phyloP scores from a whole-genome alignment of 306 rosid genomes.

The Calophaca sinica region DNA sequence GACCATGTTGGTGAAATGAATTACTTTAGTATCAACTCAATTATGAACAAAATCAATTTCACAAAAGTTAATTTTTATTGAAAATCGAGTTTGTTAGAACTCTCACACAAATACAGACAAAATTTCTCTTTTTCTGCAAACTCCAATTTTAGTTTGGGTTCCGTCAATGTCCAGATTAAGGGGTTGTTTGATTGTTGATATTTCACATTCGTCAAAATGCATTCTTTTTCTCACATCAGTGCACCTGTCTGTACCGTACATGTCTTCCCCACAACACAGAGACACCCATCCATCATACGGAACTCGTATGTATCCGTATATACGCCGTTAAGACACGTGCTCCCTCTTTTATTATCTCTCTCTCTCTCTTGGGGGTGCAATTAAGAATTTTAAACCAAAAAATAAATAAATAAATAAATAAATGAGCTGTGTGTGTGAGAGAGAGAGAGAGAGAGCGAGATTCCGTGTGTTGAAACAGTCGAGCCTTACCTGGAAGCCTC shows the following conservation, averaged over 20 bases:
- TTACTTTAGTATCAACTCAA: no score
- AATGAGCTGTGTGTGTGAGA: conserved; percentile 59
- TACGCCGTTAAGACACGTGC: conserved; percentile 48
- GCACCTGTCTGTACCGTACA: background rate
- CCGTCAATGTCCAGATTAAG: background rate
- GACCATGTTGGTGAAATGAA: no score
- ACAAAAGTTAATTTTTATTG: no score
- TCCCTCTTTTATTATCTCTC: background rate
- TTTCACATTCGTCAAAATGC: background rate
- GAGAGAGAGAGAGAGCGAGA: conserved; percentile 59
- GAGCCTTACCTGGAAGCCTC: conserved; percentile 57
- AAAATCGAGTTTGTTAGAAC: no score
- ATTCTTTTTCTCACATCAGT: background rate
- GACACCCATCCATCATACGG: background rate
- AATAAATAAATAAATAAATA: no score
- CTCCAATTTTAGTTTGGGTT: background rate
- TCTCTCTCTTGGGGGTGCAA: background rate
- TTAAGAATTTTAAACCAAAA: background rate
- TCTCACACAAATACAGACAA: no score
- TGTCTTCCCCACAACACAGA: background rate
- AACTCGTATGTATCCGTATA: conserved; percentile 26
- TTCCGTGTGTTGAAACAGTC: conserved; percentile 59
- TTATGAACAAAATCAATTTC: no score
- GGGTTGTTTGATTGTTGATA: background rate
- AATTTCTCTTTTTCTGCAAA: no score